These are phyloP conservation scores for Ruellia speciosa DNA, from an alignment of 305 asterid species.

Conservation along the genomic window DNA sequence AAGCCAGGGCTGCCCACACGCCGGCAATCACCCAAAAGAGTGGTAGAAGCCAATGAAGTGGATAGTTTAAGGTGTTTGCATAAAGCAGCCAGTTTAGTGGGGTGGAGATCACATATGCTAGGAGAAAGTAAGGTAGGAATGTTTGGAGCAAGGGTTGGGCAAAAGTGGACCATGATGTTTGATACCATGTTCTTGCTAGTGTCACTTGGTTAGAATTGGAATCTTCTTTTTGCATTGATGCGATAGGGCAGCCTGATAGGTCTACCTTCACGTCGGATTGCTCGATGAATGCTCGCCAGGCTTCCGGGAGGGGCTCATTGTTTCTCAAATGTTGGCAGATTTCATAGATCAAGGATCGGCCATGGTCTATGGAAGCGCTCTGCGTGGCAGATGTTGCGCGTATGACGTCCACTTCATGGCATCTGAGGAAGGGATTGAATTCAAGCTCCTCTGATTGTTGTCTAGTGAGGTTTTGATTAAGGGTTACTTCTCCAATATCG, in stretches of 20 bases:
- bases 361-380: conserved; percentile 89
- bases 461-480: conserved; percentile 44
- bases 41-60: conserved; percentile 52
- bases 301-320: conserved; percentile 62
- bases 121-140: conserved; percentile 54
- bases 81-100: conserved; percentile 39
- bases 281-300: conserved; percentile 73
- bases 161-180: conserved; percentile 53
- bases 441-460: conserved; percentile 60
- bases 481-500: conserved; percentile 58
- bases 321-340: conserved; percentile 78
- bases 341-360: conserved; percentile 69
- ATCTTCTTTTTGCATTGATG: conserved; percentile 30
- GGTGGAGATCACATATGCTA: conserved; percentile 37
- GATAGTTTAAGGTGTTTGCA: conserved; percentile 27
- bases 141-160: conserved; percentile 70
- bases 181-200: conserved; percentile 47
- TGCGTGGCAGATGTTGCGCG: conserved; percentile 69
- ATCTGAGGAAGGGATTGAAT: conserved; percentile 66
- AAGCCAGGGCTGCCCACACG: conserved; percentile 33
- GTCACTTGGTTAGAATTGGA: conserved; percentile 30
- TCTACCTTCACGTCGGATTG: conserved; percentile 79
- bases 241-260: conserved; percentile 74
- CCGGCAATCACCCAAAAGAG: conserved; percentile 70
- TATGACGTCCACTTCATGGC: conserved; percentile 64